phyloP scores from a whole-genome alignment of 208 protist genomes.

The Crithidia mellificae region DNA sequence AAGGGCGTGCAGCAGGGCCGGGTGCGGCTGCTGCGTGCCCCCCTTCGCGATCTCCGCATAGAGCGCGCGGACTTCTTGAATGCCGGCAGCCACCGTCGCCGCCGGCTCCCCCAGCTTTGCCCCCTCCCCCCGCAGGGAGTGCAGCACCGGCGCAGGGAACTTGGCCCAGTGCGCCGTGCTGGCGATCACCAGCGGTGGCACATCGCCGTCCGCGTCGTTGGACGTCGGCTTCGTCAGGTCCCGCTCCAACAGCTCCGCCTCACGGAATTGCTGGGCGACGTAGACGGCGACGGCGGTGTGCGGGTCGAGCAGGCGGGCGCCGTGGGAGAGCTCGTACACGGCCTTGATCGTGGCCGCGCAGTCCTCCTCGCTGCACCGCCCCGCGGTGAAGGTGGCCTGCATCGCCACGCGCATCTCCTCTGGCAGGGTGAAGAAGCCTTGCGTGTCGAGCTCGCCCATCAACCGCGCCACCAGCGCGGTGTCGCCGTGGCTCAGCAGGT shows the following conservation, averaged over 20 bases:
- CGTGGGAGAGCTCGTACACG: constrained; percentile 51
- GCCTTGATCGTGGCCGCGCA: constrained; percentile 78
- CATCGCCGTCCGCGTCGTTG: constrained; percentile 16
- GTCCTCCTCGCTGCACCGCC: constrained; percentile 73
- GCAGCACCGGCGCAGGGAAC: constrained; percentile 78
- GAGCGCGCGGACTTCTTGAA: constrained; percentile 23
- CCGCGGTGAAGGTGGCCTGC: constrained; percentile 62
- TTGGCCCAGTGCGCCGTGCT: constrained; percentile 90
- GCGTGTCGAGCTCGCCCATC: constrained; percentile 72
- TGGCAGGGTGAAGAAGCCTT: constrained; percentile 58
- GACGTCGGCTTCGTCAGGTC: constrained; percentile 31
- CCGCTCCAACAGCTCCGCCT: constrained; percentile 32
- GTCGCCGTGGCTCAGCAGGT: constrained; percentile 84
- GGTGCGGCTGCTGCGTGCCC: constrained; percentile 42
- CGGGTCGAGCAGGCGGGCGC: constrained; percentile 73
- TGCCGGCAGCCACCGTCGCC: constrained; percentile 18
- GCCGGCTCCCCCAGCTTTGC: constrained; percentile 21
- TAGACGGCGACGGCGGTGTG: constrained; percentile 86
- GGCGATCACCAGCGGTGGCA: constrained; percentile 62
- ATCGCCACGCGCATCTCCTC: constrained; percentile 49
- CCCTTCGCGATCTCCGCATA: constrained; percentile 17
- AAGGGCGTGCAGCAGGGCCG: constrained; percentile 42
- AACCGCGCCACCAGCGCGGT: constrained; percentile 46
- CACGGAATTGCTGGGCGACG: constrained; percentile 63
- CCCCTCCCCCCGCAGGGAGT: constrained; percentile 61